Percentiles rank a stretch among this genome's conserved stretches.
Evolutionary conservation across 176 grass and related monocot species (phyloP).

Genomic region (Phyllostachys edulis): DNA sequence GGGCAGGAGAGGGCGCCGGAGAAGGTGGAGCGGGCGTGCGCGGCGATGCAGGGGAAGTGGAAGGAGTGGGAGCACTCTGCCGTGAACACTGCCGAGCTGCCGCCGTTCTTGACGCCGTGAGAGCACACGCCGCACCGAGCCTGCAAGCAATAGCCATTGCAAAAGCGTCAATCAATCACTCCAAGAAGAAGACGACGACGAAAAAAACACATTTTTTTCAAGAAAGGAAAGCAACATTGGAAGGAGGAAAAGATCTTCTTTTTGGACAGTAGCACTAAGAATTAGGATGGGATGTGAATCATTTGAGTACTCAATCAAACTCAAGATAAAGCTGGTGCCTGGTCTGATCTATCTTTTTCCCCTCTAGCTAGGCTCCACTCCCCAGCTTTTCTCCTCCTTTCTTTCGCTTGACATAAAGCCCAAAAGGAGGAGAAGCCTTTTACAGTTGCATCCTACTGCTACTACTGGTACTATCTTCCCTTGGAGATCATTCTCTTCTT

Average conservation of each 20-base stretch:
- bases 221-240: neutral
- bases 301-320: slow-evolving; percentile 25
- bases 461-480: neutral
- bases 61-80: slow-evolving; percentile 90
- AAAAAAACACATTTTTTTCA: neutral
- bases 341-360: slow-evolving; percentile 23
- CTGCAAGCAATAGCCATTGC: slow-evolving; percentile 37
- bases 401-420: neutral
- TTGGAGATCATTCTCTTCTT: neutral
- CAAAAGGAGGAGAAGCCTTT: slow-evolving; percentile 13
- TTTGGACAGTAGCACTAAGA: slow-evolving; percentile 27
- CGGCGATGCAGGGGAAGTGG: slow-evolving; percentile 89
- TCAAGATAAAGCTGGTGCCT: slow-evolving; percentile 18
- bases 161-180: neutral
- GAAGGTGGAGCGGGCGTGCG: slow-evolving; percentile 46
- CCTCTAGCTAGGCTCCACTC: slow-evolving; percentile 28
- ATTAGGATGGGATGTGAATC: neutral
- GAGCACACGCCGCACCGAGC: slow-evolving; percentile 71
- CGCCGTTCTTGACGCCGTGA: slow-evolving; percentile 64
- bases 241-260: slow-evolving; percentile 29
- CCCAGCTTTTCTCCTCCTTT: neutral
- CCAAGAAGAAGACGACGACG: neutral
- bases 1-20: slow-evolving; percentile 58
- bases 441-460: neutral
- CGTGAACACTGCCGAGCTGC: slow-evolving; percentile 78